phyloP scores from a whole-genome alignment of 1,139 yeast species.

The Torulaspora pretoriensis region DNA sequence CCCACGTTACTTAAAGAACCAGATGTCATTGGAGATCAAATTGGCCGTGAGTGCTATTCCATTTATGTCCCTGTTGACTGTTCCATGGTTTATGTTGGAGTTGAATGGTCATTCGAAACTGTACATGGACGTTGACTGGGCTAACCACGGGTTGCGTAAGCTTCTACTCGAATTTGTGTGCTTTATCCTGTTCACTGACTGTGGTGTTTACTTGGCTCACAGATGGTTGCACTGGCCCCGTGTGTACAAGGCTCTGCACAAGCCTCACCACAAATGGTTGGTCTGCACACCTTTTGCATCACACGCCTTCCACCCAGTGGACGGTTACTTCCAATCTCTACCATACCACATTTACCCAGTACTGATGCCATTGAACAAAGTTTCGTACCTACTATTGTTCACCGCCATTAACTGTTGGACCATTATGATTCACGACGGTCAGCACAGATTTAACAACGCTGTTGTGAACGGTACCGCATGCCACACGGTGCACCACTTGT shows the following conservation, averaged over 20 bases:
- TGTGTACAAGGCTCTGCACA: constrained; percentile 80
- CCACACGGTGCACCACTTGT: constrained; percentile 93
- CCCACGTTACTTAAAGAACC: constrained; percentile 92
- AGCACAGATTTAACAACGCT: constrained; percentile 88
- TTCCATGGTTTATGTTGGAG: constrained; percentile 85
- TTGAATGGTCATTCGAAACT: constrained; percentile 76
- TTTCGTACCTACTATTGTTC: constrained; percentile 73
- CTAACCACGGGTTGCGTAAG: constrained; percentile 68
- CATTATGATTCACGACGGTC: constrained; percentile 97
- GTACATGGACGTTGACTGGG: constrained; percentile 59
- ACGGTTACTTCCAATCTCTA: constrained; percentile 86
- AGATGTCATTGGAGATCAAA: constrained; percentile 73
- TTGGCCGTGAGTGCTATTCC: constrained; percentile 84
- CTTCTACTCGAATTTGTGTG: constrained; percentile 62
- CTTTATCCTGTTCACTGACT: constrained; percentile 88
- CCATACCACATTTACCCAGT: constrained; percentile 93
- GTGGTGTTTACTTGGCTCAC: constrained; percentile 86
- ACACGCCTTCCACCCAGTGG: constrained; percentile 98
- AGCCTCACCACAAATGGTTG: constrained; percentile 99
- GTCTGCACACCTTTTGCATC: constrained; percentile 98
- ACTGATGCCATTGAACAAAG: constrained; percentile 86
- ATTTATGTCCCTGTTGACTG: constrained; percentile 75
- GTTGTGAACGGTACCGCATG: constrained; percentile 96
- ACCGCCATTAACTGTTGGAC: constrained; percentile 96
- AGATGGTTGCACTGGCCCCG: constrained; percentile 89